Evolutionary conservation across 2,329 filamentous ascomycete species (phyloP).

Genomic region (Hysterium pulicare): DNA sequence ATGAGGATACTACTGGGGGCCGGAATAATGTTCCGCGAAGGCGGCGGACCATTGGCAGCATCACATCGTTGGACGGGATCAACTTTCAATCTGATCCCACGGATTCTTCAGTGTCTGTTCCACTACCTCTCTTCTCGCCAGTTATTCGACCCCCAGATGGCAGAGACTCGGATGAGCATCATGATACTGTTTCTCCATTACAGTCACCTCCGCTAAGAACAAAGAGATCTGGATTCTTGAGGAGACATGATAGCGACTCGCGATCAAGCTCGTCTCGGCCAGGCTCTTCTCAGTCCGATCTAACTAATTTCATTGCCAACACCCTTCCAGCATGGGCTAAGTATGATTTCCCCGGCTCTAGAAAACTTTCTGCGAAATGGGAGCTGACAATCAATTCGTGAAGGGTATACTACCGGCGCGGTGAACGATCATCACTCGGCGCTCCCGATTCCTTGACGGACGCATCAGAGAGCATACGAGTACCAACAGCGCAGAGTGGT

Average conservation of each 20-base stretch:
- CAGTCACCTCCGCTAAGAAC: constrained; percentile 35
- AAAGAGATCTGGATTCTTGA: constrained; percentile 37
- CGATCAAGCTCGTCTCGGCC: constrained; percentile 33
- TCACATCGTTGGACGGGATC: constrained; percentile 27
- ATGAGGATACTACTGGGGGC: constrained; percentile 11
- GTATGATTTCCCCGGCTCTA: constrained; percentile 19
- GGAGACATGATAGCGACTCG: constrained; percentile 31
- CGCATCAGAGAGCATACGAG: constrained; percentile 27
- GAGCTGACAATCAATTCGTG: constrained; percentile 10
- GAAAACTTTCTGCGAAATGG: neutral
- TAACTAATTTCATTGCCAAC: constrained; percentile 31
- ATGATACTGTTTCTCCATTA: constrained; percentile 39
- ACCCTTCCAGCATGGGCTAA: constrained; percentile 39
- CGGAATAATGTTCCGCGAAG: constrained; percentile 21
- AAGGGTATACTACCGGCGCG: constrained; percentile 36
- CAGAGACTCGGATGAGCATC: constrained; percentile 35
- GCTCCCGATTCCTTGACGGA: constrained; percentile 31
- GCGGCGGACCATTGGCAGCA: constrained; percentile 33
- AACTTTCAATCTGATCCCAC: constrained; percentile 26
- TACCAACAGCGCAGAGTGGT: constrained; percentile 34
- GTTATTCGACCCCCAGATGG: constrained; percentile 19
- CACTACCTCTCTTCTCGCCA: constrained; percentile 36
- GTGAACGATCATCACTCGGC: constrained; percentile 33
- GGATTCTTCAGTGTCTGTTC: constrained; percentile 32
- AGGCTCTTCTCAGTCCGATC: constrained; percentile 33